Evolutionary conservation across 1,139 yeast genomes (phyloP), one percentile per base, ranked within the genome.

Genomic region (Debaryomycetaceae sp.): DNA sequence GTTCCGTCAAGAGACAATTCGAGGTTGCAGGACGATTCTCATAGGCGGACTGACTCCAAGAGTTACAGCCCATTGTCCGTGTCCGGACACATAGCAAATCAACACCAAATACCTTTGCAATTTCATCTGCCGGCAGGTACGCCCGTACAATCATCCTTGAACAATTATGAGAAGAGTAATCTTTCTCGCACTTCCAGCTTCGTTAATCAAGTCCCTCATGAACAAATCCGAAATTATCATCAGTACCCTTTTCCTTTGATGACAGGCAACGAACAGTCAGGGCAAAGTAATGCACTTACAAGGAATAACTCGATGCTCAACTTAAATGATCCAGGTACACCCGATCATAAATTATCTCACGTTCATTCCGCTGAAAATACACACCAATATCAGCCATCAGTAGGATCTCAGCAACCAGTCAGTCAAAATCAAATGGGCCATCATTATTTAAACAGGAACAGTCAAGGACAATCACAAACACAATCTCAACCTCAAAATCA

Each of bases 281-380:
- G 22, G 8, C 36, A 34, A 17, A 13, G n/a, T 3, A 34, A 13
- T 8, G 3, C 17, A 13, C 7, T 17, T 13, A 9, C 49, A 17
- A 36, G 65, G 22, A 62, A 65, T 5, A 59, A 58, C 45, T 59
- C 65, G 9, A 49, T 63, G 37, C 64, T 66, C 14, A 54, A 54
- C 37, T 57, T 65, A 47, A 55, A 47, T 42, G 65, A 57, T 38
- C 49, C 51, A 13, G 50, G 52, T 17, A 54, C 51, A 9, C 55
- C 54, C 5, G 37, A 42, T 36, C 43, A 40, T 24, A 41, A 55
- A 8, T 48, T 59, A 42, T 55, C 63, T 13, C 52, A 60, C 14
- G 44, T 58, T 7, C 36, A 34, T 13, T 34, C 36, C 43, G 54
- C 54, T 43, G 59, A 58, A 47, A 47, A 42, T 11, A 4, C 4